Evolutionary conservation across 208 protist genomes (phyloP), one percentile per base, ranked within the genome.

Genomic region (Acanthamoeba sp.): DNA sequence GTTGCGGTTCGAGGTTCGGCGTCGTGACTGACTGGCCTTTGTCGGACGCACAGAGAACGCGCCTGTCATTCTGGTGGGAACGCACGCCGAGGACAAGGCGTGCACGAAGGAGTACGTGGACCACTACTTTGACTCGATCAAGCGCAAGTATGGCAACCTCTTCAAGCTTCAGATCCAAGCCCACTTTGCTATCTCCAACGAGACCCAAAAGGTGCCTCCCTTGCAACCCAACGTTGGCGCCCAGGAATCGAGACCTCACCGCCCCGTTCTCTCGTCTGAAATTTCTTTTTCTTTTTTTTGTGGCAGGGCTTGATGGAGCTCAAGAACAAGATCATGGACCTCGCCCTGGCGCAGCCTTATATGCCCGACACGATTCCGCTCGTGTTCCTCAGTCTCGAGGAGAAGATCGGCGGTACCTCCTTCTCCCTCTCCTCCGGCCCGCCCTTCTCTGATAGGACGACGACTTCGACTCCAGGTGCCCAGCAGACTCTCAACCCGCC

Each of bases 101-200:
- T 93, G 90, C 90, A 82, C 90, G 14, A 93, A 93, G 48, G 90
- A 93, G 34, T 93, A 84, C 48, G 71, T 93, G 20, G 90, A 93
- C 45, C 59, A 93, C 38, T 93, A 93, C 66, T 93, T 93, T 27
- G n/a, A 93, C 27, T 66, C 40, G 27, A 84, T 93, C 42, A 59
- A 93, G 22, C 48, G 29, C 29, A 93, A 93, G 66, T 93, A 93
- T 62, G 90, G 85, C 36, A 36, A 22, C 22, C 66, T 29, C 18
- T 93, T 84, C 90, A 82, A 84, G 90, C 18, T 45, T 18, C 90
- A 73, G 7, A 93, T 93, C 45, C 66, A 69, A 27, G 69, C 69
- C 34, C 71, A 78, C 52, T 93, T 84, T 82, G 90, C 64, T 18
- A 82, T 93, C 24, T 69, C 48, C 50, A 93, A 93, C 36, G 69